Conservation (phyloP, 1,284 basidiomycete genomes). For the Leccinum laetum region DNA sequence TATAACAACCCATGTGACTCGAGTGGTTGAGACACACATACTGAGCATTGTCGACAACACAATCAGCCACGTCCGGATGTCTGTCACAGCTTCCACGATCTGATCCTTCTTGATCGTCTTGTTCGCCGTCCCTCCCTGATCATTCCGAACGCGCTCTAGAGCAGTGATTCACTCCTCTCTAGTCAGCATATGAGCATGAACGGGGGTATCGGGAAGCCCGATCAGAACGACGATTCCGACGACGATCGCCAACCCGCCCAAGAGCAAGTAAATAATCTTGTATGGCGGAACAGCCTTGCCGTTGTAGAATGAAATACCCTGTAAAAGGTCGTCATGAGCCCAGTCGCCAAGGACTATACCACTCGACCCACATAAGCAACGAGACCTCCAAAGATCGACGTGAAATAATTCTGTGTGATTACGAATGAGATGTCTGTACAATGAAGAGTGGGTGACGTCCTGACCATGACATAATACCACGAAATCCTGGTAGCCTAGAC, state of each 20-base stretch:
- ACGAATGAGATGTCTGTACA: background rate
- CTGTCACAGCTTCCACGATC: constrained; percentile 55
- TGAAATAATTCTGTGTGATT: constrained; percentile 53
- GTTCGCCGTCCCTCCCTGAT: constrained; percentile 65
- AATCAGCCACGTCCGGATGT: constrained; percentile 66
- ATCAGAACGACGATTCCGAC: constrained; percentile 58
- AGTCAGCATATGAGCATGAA: constrained; percentile 56
- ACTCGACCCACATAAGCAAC: constrained; percentile 53
- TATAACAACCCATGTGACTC: no score
- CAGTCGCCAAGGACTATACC: background rate
- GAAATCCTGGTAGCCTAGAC: constrained; percentile 54
- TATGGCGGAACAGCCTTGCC: constrained; percentile 50
- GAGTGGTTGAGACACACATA: no score
- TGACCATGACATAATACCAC: constrained; percentile 70
- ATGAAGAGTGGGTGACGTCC: constrained; percentile 4
- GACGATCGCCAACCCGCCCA: constrained; percentile 60
- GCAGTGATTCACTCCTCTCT: constrained; percentile 62
- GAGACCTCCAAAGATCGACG: constrained; percentile 65
- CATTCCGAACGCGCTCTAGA: constrained; percentile 67
- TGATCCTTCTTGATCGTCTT: constrained; percentile 62
- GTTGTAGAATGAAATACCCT: constrained; percentile 60
- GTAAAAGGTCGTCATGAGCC: background rate
- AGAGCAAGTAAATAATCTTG: constrained; percentile 63
- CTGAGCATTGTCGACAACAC: constrained; percentile 25
- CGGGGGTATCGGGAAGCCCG: constrained; percentile 68